phyloP scores from a whole-genome alignment of 2,329 filamentous ascomycete species.

The Pseudogymnoascus sp. region DNA sequence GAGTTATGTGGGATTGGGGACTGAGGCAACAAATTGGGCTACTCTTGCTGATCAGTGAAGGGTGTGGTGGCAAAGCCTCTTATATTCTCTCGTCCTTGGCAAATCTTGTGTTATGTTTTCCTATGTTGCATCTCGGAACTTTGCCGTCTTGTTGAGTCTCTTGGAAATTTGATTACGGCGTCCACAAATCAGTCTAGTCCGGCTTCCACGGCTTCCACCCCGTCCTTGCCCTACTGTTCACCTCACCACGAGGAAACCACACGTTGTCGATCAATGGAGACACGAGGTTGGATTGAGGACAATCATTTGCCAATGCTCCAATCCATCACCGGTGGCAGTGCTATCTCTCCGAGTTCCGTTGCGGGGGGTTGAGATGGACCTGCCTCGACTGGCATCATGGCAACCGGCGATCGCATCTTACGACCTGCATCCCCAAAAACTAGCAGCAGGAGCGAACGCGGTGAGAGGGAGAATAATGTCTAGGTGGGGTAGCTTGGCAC shows the following conservation, averaged over 20 bases:
- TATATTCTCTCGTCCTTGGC: background rate
- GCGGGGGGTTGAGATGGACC: background rate
- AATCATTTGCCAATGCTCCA: background rate
- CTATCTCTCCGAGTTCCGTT: background rate
- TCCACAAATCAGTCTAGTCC: background rate
- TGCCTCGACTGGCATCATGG: background rate
- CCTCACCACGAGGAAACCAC: background rate
- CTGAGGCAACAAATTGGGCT: background rate
- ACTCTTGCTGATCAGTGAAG: background rate
- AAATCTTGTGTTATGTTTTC: background rate
- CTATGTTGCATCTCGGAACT: background rate
- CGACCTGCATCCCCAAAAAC: background rate
- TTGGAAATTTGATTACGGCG: background rate
- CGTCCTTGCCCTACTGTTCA: background rate
- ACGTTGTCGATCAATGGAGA: background rate
- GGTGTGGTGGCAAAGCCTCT: background rate
- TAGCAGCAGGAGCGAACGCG: background rate
- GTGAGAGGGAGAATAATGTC: background rate
- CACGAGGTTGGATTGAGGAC: background rate
- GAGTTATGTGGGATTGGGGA: background rate
- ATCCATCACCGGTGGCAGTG: background rate
- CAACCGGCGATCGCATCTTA: background rate
- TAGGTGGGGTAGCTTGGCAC: background rate
- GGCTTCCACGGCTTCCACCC: conserved; percentile 4
- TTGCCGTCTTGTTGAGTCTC: background rate